Evolutionary conservation across 495 filamentous ascomycete species (phyloP), one percentile per base, ranked within the genome.

Genomic region (Apodospora peruviana): DNA sequence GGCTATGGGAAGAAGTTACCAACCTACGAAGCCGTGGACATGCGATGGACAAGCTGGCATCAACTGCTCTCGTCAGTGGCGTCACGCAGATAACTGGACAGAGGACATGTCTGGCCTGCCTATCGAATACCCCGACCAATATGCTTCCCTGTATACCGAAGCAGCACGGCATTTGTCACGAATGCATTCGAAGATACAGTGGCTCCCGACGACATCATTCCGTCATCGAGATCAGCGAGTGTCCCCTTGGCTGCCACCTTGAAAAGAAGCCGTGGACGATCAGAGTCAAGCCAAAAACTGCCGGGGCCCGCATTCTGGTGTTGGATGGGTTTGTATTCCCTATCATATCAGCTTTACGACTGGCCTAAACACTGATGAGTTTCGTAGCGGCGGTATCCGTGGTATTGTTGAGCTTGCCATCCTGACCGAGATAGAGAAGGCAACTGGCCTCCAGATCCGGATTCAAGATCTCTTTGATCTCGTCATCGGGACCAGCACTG

Each of bases 381-480:
- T n/a, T 29, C 18, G 2, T 47, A 72, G 71, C 12, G 73, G 73
- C 10, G 71, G 73, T 0, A 63, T 76, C 19, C 60, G 72, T 17
- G 69, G 67, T 0, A 66, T 76, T 23, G 57, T 74, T 2, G 65
- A 75, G 39, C 60, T 77, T 12, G 63, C 62, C 24, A 53, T 75
- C 17, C 55, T 77, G 0, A 48, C 52, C 16, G 44, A 47, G 12
- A 59, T 76, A 14, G 61, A 73, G 46, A 42, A 45, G 14, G 45
- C 48, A 1, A 48, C 68, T 5, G 56, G 53, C 7, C 25, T 73
- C 4, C 10, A 19, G 4, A 55, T 55, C n/a, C 58, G 59, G 1
- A 63, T 75, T 4, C 59, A 66, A 43, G 46, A 52, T 2, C 72
- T 77, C 39, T 77, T 74, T 40, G 73, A 77, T 48, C 49, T 77